Evolutionary conservation across 176 grass and related monocot species (phyloP), one percentile per base, ranked within the genome.

Genomic region (Paspalum vaginatum): DNA sequence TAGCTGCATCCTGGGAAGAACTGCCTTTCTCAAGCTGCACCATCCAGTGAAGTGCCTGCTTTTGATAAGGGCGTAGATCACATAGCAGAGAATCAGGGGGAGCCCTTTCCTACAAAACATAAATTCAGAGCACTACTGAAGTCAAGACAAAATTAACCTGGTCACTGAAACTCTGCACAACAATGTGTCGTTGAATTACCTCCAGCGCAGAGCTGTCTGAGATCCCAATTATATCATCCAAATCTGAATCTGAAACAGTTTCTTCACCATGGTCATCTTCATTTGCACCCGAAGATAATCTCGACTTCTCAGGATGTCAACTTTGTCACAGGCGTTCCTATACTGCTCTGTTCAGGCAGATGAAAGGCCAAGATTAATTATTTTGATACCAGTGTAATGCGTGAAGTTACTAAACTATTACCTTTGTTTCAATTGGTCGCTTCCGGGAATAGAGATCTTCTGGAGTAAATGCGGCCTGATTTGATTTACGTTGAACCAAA

Each of bases 11-110:
- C 79, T 91, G 82, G 57, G 55, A 93, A 69, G 76, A 90, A 70
- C 86, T 79, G 49, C 91, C 86, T 88, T 93, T 89, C 86, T 98
- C 95, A 74, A 93, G 68, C 65, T 89, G 92, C 62, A 93, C 41
- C 95, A 98, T 98, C 95, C 95, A 98, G 52, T 94, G 86, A 81
- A 98, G 90, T 71, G 95, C 95, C 78, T 98, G 95, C 79, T 98
- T 98, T 74, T 95, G 95, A 75, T 98, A 98, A 76, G 92, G 84
- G 39, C 90, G 92, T 70, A 98, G 65, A 61, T 98, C 90, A 50
- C 95, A 98, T 21, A 81, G 80, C 83, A 98, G 60, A 87, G 74
- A 79, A 45, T 86, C 90, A 56, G 90, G 90, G n/a, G 90, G 83
- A 32, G 17, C 81, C 83, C 81, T 91, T 85, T 95, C 92, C 95